Evolutionary conservation across 2,329 filamentous ascomycete genomes (phyloP).

Genomic region (Xenoacremonium recifei): DNA sequence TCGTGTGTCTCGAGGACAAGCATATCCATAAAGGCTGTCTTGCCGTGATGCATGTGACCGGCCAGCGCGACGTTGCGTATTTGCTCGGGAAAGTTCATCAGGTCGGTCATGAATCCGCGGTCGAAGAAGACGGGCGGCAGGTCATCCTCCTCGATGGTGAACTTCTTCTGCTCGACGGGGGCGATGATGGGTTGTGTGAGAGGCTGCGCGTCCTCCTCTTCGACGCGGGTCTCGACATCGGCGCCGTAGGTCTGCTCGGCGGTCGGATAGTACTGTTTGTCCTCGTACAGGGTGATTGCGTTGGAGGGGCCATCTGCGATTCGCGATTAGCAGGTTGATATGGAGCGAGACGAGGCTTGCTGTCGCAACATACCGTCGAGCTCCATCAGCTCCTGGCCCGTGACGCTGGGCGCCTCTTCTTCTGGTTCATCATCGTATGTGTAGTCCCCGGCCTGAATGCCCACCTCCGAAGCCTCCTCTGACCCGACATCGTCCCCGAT

Average conservation of each 20-base stretch:
- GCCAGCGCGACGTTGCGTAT: slow-evolving; percentile 89
- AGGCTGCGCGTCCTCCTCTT: slow-evolving; percentile 95
- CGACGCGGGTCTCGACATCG: slow-evolving; percentile 92
- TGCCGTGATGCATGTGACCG: slow-evolving; percentile 94
- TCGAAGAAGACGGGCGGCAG: slow-evolving; percentile 86
- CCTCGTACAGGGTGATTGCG: slow-evolving; percentile 95
- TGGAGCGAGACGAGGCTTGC: slow-evolving; percentile 2
- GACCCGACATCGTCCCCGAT: slow-evolving; percentile 88
- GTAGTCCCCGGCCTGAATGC: slow-evolving; percentile 72
- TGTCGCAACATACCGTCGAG: slow-evolving; percentile 67
- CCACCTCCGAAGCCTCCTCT: slow-evolving; percentile 79
- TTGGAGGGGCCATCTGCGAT: slow-evolving; percentile 78
- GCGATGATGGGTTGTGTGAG: slow-evolving; percentile 91
- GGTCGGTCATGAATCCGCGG: slow-evolving; percentile 87
- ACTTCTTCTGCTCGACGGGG: slow-evolving; percentile 92
- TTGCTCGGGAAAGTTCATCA: slow-evolving; percentile 95
- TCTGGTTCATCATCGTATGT: slow-evolving; percentile 77
- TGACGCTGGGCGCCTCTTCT: slow-evolving; percentile 59
- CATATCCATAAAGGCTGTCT: slow-evolving; percentile 99
- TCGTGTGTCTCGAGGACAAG: slow-evolving; percentile 94
- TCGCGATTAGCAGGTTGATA: slow-evolving; percentile 22
- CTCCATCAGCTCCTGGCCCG: slow-evolving; percentile 88
- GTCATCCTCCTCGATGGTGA: slow-evolving; percentile 88
- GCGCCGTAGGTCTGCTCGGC: slow-evolving; percentile 92
- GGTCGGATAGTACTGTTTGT: slow-evolving; percentile 99